A percentile compares a stretch with the other conserved stretches of the same genome.
phyloP scores from a whole-genome alignment of 257 asterid species.

The Paraleonurus japonicus region DNA sequence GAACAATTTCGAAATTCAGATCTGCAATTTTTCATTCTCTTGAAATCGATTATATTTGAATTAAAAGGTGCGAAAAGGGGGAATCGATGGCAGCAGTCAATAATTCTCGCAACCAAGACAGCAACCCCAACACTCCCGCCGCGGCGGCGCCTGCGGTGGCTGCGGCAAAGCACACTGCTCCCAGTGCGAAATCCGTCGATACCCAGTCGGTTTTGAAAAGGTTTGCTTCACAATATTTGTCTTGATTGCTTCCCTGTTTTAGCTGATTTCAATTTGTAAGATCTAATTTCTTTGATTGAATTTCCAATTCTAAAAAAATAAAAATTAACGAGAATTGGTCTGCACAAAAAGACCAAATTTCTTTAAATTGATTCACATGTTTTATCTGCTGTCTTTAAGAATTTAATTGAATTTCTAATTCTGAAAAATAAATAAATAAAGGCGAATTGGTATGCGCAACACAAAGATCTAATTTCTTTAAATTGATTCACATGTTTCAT shows the following conservation, averaged over 20 bases:
- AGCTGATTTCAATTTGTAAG: background rate
- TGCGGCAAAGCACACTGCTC: slow-evolving; percentile 38
- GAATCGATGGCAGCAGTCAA: slow-evolving; percentile 61
- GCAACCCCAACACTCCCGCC: slow-evolving; percentile 55
- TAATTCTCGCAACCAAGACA: slow-evolving; percentile 50
- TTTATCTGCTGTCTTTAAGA: background rate
- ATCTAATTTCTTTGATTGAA: background rate
- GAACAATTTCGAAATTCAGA: slow-evolving; percentile 14
- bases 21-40: background rate
- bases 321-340: too few species aligned
- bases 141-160: slow-evolving; percentile 30
- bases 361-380: background rate
- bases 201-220: slow-evolving; percentile 56
- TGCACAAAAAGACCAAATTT: background rate
- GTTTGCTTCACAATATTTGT: slow-evolving; percentile 27
- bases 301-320: too few species aligned
- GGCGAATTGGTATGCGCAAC: background rate
- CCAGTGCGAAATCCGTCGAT: slow-evolving; percentile 42
- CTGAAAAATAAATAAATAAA: background rate
- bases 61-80: background rate
- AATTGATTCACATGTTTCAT: too few species aligned
- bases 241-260: background rate
- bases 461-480: too few species aligned
- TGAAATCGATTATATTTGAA: background rate
- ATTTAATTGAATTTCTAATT: background rate